Evolutionary conservation across 176 grass and related monocot species (phyloP).

Genomic region (Chloris gayana): DNA sequence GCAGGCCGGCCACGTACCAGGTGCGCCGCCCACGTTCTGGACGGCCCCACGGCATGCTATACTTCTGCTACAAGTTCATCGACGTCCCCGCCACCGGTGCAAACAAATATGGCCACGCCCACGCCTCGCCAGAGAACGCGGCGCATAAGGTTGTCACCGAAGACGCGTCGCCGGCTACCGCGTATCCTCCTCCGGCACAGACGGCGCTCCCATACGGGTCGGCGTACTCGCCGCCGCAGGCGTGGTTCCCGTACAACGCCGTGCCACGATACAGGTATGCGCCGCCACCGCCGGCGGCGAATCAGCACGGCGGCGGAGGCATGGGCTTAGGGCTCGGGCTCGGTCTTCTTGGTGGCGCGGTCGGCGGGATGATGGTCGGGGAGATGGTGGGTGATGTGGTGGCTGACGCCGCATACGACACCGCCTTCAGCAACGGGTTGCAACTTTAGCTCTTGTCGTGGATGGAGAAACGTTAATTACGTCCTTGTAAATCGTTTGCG

Average conservation of each 20-base stretch:
- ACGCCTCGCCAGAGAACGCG: background rate
- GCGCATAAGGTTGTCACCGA: background rate
- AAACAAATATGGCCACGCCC: slow-evolving; percentile 9
- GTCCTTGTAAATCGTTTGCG: slow-evolving; percentile 29
- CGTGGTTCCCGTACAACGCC: slow-evolving; percentile 47
- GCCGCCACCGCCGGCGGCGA: background rate
- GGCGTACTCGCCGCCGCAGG: too few relatives aligned
- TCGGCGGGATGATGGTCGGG: slow-evolving; percentile 45
- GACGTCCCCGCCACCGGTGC: background rate
- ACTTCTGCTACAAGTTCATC: slow-evolving; percentile 65
- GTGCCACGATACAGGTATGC: slow-evolving; percentile 42
- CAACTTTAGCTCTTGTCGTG: slow-evolving; percentile 22
- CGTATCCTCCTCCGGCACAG: too few relatives aligned
- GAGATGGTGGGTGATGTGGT: slow-evolving; percentile 30
- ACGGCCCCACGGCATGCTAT: slow-evolving; percentile 61
- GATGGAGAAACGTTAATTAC: slow-evolving; percentile 2
- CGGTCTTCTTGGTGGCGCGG: slow-evolving; percentile 36
- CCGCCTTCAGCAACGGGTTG: slow-evolving; percentile 38
- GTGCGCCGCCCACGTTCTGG: slow-evolving; percentile 57
- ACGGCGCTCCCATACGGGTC: slow-evolving; percentile 20
- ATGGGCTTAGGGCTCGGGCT: slow-evolving; percentile 44
- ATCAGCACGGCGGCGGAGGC: background rate
- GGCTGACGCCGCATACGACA: slow-evolving; percentile 30
- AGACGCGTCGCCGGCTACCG: background rate
- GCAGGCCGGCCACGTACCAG: slow-evolving; percentile 64